Base-by-base conservation (phyloP, 1,284 basidiomycete species). In the Heliocybe sulcata region DNA sequence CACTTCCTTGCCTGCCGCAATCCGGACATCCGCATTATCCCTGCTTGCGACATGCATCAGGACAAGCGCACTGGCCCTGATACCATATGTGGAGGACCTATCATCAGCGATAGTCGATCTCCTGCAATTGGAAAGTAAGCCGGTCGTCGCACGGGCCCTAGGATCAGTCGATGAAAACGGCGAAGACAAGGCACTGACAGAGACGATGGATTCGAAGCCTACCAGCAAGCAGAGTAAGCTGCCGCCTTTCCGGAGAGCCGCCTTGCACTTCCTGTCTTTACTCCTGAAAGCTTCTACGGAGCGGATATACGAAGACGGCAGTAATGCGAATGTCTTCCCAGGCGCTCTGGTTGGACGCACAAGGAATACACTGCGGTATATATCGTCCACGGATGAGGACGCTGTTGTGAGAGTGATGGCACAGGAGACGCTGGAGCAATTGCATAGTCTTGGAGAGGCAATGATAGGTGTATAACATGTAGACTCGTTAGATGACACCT, bases 11-110 rank as follows among this genome's bases (percentile, higher is more conserved):
- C 90, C 94, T 0, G 88, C 85, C 0, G 76, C 84, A 0, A 72
- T 96, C 20, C 83, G 92, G 29, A 82, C 85, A 1, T 96, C 94
- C 0, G 80, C 91, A 0, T 67, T 97, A n/a, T 90, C 92, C 0
- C 76, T 97, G 33, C 77, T 96, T 1, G 82, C 87, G 0, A 83
- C 87, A 47, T 90, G 85, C 60, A 79, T 83, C 22, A 80, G 82
- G 57, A 85, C 84, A 1, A 81, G 79, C 59, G 70, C 82, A 1
- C 60, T 85, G 47, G 81, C 89, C 1, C 66, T 93, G 26, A 63
- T 86, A 12, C 76, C 80, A 2, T 92, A 90, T 69, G 67, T 76
- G 2, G 65, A 75, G 22, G 83, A 90, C 51, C 71, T 94, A 25
- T 71, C 80, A 2, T 73, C 76, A 52, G 81, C 81, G 3, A 86